phyloP scores from a whole-genome alignment of 1,284 basidiomycete species.

The Stygiomarasmius scandens region DNA sequence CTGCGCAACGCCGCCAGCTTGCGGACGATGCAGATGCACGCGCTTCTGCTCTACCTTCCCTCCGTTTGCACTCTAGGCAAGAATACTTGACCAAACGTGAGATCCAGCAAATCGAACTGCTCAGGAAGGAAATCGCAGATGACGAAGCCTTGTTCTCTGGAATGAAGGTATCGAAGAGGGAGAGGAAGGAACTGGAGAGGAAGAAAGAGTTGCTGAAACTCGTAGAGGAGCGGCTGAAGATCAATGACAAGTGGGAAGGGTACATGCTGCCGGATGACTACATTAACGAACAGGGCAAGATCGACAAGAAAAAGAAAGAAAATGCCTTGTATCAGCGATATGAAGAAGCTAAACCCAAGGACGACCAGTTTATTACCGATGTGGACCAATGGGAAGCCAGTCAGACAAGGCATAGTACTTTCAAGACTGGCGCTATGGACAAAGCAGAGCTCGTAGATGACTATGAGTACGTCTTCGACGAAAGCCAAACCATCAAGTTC shows the following conservation, averaged over 20 bases:
- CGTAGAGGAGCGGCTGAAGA: conserved; percentile 91
- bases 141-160: conserved; percentile 87
- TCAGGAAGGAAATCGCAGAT: conserved; percentile 91
- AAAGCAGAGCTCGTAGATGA: conserved; percentile 79
- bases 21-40: conserved; percentile 86
- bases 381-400: conserved; percentile 95
- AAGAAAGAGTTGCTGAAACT: conserved; percentile 93
- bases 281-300: conserved; percentile 97
- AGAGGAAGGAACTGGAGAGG: conserved; percentile 80
- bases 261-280: conserved; percentile 97
- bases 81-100: conserved; percentile 97
- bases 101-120: conserved; percentile 92
- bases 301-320: conserved; percentile 96
- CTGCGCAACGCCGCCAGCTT: conserved; percentile 76
- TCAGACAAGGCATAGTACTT: conserved; percentile 89
- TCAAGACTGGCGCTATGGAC: conserved; percentile 89
- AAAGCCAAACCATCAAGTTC: conserved; percentile 95
- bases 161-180: conserved; percentile 87
- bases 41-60: conserved; percentile 76
- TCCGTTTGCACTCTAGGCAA: conserved; percentile 86
- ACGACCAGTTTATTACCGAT: conserved; percentile 93
- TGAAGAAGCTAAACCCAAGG: conserved; percentile 87
- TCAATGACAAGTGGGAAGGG: conserved; percentile 93
- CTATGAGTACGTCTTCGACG: conserved; percentile 99
- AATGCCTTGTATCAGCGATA: conserved; percentile 93